phyloP scores from a whole-genome alignment of 208 protist genomes.

The Trypanosoma cruzi region DNA sequence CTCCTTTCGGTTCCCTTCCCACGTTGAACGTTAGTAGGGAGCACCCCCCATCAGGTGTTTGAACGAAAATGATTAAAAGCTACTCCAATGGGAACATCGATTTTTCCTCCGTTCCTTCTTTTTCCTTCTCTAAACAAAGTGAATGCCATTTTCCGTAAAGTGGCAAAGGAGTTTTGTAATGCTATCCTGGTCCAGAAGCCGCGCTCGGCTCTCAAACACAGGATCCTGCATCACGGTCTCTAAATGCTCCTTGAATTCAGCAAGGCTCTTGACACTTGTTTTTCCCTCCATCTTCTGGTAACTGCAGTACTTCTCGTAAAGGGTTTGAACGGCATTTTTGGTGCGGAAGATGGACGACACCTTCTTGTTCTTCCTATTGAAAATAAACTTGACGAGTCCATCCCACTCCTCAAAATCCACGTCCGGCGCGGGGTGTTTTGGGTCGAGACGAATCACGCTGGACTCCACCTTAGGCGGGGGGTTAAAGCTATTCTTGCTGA shows the following conservation, averaged over 20 bases:
- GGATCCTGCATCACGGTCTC: slow-evolving; percentile 70
- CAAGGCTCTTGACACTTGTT: slow-evolving; percentile 31
- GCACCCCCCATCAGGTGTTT: not conserved
- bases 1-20: not conserved
- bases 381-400: slow-evolving; percentile 98
- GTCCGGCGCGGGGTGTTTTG: slow-evolving; percentile 96
- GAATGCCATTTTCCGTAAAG: slow-evolving; percentile 84
- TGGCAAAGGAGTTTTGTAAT: slow-evolving; percentile 80
- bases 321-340: slow-evolving; percentile 70
- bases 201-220: slow-evolving; percentile 77
- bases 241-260: slow-evolving; percentile 74
- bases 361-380: slow-evolving; percentile 99
- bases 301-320: slow-evolving; percentile 85
- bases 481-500: slow-evolving; percentile 99
- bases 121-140: slow-evolving; percentile 51
- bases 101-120: not conserved
- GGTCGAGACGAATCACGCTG: slow-evolving; percentile 98
- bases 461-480: slow-evolving; percentile 99
- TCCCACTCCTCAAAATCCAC: slow-evolving; percentile 99
- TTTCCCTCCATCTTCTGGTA: slow-evolving; percentile 87
- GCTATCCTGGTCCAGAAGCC: slow-evolving; percentile 75
- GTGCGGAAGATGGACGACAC: slow-evolving; percentile 96
- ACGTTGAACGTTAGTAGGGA: not conserved
- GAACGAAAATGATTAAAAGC: too few relatives aligned
- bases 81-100: not conserved